These are phyloP conservation scores for Berberis thunbergii DNA, from an alignment of 164 flowering plant genomes.

Conservation along the genomic window DNA sequence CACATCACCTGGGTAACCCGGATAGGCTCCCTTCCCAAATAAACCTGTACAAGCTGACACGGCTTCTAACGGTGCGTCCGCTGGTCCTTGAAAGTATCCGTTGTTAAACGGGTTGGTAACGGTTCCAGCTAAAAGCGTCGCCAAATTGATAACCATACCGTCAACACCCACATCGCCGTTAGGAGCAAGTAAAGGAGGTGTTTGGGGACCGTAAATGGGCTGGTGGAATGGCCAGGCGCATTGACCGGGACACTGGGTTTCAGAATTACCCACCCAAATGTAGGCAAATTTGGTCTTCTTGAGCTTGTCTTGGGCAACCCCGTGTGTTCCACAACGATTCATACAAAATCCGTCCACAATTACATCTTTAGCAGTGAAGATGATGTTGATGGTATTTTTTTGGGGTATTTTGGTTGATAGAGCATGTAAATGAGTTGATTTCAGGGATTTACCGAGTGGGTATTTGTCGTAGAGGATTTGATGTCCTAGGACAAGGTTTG, in stretches of 20 bases:
- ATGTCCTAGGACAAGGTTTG: conserved; percentile 10
- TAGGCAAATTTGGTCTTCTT: conserved; percentile 12
- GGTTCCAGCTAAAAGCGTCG: conserved; percentile 20
- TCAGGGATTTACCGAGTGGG: conserved; percentile 50
- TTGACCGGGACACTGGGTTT: conserved; percentile 24
- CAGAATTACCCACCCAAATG: conserved; percentile 31
- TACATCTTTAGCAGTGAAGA: conserved; percentile 37
- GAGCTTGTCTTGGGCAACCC: conserved; percentile 5
- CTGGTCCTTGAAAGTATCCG: conserved; percentile 26
- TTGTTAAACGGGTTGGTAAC: conserved; percentile 25
- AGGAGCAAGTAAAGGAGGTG: conserved; percentile 20
- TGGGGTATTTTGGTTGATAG: neutral
- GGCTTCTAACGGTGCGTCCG: conserved; percentile 22
- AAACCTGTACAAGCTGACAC: conserved; percentile 27
- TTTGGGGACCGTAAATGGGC: conserved; percentile 28
- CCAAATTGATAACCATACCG: conserved; percentile 27
- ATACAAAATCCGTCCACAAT: conserved; percentile 24
- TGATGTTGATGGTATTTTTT: conserved; percentile 22
- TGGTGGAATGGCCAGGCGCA: conserved; percentile 33
- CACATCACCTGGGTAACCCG: conserved; percentile 27
- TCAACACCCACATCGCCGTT: conserved; percentile 29
- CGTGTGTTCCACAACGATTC: conserved; percentile 37
- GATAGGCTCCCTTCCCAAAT: conserved; percentile 27
- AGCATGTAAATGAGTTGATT: neutral
- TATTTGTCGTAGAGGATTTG: conserved; percentile 45